Evolutionary conservation across 306 rosid species (phyloP).

Genomic region (Mucuna pruriens): DNA sequence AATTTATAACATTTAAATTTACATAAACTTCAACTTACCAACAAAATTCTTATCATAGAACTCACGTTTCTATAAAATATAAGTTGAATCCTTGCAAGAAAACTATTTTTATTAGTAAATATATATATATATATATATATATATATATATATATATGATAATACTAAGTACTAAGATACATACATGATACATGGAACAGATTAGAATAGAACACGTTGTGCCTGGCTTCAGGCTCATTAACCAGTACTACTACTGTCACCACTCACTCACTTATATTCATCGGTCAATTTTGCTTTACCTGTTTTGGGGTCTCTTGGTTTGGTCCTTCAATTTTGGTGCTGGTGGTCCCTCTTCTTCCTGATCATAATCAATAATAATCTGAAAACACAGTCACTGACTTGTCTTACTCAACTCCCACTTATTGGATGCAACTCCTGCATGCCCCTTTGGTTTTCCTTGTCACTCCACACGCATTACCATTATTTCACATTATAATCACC

Average conservation of each 20-base stretch:
- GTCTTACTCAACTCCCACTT: slow-evolving; percentile 65
- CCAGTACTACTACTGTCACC: slow-evolving; percentile 12
- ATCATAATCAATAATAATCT: slow-evolving; percentile 41
- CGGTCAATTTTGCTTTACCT: slow-evolving; percentile 48
- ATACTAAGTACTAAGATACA: not conserved
- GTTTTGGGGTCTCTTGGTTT: slow-evolving; percentile 28
- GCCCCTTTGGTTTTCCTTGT: not conserved
- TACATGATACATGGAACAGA: too few species aligned
- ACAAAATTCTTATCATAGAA: too few species aligned
- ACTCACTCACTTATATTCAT: slow-evolving; percentile 30
- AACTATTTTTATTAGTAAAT: too few species aligned
- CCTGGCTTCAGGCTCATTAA: not conserved
- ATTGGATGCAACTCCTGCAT: slow-evolving; percentile 24
- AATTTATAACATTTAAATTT: too few species aligned
- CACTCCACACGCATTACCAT: slow-evolving; percentile 4
- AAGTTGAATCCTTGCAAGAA: too few species aligned
- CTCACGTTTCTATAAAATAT: too few species aligned
- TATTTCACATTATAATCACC: slow-evolving; percentile 31
- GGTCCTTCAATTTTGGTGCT: slow-evolving; percentile 37
- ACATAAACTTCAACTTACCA: too few species aligned
- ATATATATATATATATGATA: too few species aligned
- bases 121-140: too few species aligned
- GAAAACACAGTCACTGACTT: slow-evolving; percentile 30
- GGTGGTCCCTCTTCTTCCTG: slow-evolving; percentile 45
- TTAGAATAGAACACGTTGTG: slow-evolving; percentile 21